Evolutionary conservation across 163 green algal species (phyloP).

Genomic region (Chlorella variabilis): DNA sequence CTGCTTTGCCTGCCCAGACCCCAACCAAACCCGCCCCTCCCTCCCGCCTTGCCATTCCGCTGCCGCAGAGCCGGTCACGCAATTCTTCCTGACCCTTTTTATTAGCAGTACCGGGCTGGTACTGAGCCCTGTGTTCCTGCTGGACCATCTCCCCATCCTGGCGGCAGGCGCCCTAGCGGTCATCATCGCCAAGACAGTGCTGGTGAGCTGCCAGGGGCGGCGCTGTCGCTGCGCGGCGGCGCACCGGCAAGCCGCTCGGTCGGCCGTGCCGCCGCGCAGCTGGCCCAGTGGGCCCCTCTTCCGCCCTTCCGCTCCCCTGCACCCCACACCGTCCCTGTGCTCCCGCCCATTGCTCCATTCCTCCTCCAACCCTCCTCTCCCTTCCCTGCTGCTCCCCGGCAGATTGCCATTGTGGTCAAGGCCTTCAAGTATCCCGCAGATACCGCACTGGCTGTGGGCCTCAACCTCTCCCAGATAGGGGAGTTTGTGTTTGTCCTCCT

Average conservation of each 20-base stretch:
- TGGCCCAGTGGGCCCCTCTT: background rate
- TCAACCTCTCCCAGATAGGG: conserved; percentile 89
- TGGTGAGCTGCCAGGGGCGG: conserved; percentile 40
- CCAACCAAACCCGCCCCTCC: no score
- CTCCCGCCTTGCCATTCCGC: no score
- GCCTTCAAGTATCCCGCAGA: conserved; percentile 70
- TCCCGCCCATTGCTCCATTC: no score
- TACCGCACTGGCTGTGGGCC: conserved; percentile 75
- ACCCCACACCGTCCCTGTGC: no score
- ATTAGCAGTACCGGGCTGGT: conserved; percentile 88
- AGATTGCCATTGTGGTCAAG: conserved; percentile 76
- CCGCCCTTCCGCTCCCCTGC: background rate
- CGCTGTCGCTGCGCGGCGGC: no score
- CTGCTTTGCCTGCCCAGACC: no score
- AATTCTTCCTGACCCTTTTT: conserved; percentile 88
- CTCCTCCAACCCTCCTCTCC: no score
- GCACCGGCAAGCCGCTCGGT: no score
- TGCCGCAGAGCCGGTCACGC: conserved; percentile 44
- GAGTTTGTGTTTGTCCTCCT: conserved; percentile 95
- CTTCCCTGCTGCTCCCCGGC: background rate
- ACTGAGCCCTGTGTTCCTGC: conserved; percentile 82
- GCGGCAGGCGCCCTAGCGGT: conserved; percentile 54
- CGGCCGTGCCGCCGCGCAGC: background rate
- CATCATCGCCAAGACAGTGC: conserved; percentile 57
- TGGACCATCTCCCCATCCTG: conserved; percentile 73